Evolutionary conservation across 106 monocot genomes (phyloP).

Genomic region (Xerophyta viscosa): DNA sequence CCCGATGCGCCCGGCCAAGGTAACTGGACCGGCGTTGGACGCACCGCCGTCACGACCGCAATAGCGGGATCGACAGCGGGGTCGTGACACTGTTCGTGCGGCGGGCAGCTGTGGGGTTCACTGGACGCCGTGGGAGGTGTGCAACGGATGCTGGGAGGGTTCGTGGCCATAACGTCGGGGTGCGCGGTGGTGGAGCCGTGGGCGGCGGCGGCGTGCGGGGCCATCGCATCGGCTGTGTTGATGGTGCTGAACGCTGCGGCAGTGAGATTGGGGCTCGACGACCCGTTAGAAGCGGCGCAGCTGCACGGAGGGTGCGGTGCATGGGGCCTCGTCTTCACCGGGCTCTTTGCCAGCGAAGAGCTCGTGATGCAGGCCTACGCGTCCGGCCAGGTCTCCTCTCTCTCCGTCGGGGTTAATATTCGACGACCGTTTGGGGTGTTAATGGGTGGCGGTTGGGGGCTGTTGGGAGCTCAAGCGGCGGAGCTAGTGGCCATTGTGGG

Average conservation of each 20-base stretch:
- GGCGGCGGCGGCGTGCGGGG: slow-evolving; percentile 36
- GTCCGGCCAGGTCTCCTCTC: slow-evolving; percentile 12
- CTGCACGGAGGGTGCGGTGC: slow-evolving; percentile 50
- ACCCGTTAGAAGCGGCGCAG: slow-evolving; percentile 41
- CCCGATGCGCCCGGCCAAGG: slow-evolving; percentile 23
- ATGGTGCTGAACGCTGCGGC: slow-evolving; percentile 33
- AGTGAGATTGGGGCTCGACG: slow-evolving; percentile 21
- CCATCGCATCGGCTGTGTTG: slow-evolving; percentile 30
- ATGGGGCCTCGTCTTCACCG: slow-evolving; percentile 49
- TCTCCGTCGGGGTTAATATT: too few relatives aligned
- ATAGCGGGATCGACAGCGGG: slow-evolving; percentile 42
- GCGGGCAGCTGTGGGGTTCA: slow-evolving; percentile 22
- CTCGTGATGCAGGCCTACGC: slow-evolving; percentile 45
- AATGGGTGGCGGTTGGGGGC: slow-evolving; percentile 50
- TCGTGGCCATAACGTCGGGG: slow-evolving; percentile 37
- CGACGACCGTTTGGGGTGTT: slow-evolving; percentile 36
- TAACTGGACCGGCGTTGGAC: slow-evolving; percentile 52
- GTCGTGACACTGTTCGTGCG: slow-evolving; percentile 48
- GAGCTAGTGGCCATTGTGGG: slow-evolving; percentile 21
- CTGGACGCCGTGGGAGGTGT: slow-evolving; percentile 37
- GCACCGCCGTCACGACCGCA: slow-evolving; percentile 51
- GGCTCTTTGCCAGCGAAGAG: slow-evolving; percentile 37
- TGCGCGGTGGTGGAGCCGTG: slow-evolving; percentile 41
- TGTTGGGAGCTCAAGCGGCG: slow-evolving; percentile 27
- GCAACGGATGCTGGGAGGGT: slow-evolving; percentile 40